Conservation (phyloP, 495 filamentous ascomycete genomes). For the Patellaria atrata region DNA sequence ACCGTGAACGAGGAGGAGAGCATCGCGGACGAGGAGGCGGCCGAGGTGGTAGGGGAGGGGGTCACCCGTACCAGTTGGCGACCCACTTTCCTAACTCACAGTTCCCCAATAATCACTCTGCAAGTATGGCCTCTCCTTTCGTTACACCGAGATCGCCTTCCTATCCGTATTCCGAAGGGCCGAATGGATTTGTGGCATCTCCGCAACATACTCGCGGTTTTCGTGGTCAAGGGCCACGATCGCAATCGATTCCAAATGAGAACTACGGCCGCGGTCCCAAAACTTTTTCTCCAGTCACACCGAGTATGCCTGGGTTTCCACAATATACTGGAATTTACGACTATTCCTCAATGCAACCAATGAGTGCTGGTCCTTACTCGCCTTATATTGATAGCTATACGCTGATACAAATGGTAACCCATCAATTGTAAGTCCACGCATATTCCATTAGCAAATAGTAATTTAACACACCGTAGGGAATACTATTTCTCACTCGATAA, state of each 20-base stretch:
- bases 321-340: constrained; percentile 16
- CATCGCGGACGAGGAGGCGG: constrained; percentile 18
- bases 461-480: constrained; percentile 35
- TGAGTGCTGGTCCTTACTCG: constrained; percentile 50
- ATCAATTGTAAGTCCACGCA: constrained; percentile 46
- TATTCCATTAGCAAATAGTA: neutral
- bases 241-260: constrained; percentile 25
- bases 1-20: constrained; percentile 16
- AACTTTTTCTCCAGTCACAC: neutral
- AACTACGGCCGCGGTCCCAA: constrained; percentile 18
- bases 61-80: constrained; percentile 10
- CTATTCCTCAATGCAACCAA: constrained; percentile 35
- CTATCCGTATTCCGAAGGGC: no score
- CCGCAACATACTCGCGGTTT: constrained; percentile 7
- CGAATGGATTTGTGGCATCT: constrained; percentile 8
- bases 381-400: constrained; percentile 42
- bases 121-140: constrained; percentile 7
- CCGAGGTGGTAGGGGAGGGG: constrained; percentile 16
- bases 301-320: neutral
- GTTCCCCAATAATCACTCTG: constrained; percentile 16
- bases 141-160: constrained; percentile 18
- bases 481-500: constrained; percentile 98
- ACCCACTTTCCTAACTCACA: constrained; percentile 10
- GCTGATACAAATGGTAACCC: constrained; percentile 42
- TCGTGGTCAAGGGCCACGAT: constrained; percentile 17